A percentile compares a stretch with the other conserved stretches of the same genome.
phyloP scores from a whole-genome alignment of 2,329 filamentous ascomycete species.

The Aspergillaceae sp. region DNA sequence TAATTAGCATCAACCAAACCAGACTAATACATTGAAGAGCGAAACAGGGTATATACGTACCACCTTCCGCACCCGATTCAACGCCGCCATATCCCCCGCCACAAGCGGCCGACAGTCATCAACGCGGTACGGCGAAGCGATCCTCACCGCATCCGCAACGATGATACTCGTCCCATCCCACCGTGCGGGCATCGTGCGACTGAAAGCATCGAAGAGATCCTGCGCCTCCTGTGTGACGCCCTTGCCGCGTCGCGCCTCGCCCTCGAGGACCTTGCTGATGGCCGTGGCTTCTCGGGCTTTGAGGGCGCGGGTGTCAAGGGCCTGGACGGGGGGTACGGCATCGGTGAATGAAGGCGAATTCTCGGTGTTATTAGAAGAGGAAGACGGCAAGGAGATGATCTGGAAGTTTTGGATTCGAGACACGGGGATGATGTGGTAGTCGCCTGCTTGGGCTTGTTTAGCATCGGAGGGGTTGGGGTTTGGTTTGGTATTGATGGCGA shows the following conservation, averaged over 20 bases:
- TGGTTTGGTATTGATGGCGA: slow-evolving; percentile 51
- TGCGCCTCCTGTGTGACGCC: slow-evolving; percentile 54
- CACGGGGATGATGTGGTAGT: slow-evolving; percentile 55
- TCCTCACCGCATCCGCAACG: slow-evolving; percentile 52
- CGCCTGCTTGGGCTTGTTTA: slow-evolving; percentile 37
- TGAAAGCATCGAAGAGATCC: slow-evolving; percentile 55
- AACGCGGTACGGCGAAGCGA: slow-evolving; percentile 49
- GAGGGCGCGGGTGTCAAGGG: slow-evolving; percentile 48
- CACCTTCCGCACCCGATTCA: slow-evolving; percentile 41
- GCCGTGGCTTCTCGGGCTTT: slow-evolving; percentile 48
- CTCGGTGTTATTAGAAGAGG: slow-evolving; percentile 19
- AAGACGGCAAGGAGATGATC: slow-evolving; percentile 38
- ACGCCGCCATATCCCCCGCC: slow-evolving; percentile 33
- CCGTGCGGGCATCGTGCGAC: slow-evolving; percentile 51
- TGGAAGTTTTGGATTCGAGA: slow-evolving; percentile 52
- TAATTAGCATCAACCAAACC: background rate
- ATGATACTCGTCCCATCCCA: slow-evolving; percentile 54
- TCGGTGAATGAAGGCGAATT: slow-evolving; percentile 40
- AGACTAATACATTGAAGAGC: no score
- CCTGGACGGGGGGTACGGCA: slow-evolving; percentile 33
- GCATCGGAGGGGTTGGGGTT: slow-evolving; percentile 26
- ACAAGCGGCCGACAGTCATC: slow-evolving; percentile 44
- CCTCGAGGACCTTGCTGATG: slow-evolving; percentile 48
- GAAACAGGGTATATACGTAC: slow-evolving; percentile 24
- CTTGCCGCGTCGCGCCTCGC: slow-evolving; percentile 51